Conservation (phyloP, 164 flowering plant genomes). For the Chimonanthus salicifolius region DNA sequence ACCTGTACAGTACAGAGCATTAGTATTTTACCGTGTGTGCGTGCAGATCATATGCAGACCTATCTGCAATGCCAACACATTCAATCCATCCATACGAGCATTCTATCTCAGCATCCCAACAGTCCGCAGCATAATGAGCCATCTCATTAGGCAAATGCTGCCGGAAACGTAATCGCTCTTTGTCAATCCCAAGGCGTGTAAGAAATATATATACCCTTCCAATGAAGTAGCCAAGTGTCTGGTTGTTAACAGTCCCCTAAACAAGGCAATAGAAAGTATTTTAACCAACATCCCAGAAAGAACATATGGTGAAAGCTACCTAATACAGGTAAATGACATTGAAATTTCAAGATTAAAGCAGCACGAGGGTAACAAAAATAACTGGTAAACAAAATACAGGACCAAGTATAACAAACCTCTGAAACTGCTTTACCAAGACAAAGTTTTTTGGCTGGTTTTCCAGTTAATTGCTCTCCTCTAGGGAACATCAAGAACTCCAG, state of each 20-base stretch:
- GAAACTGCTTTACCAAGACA: constrained; percentile 76
- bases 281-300: not conserved
- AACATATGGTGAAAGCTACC: not conserved
- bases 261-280: not conserved
- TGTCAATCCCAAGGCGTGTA: constrained; percentile 77
- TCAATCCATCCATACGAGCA: constrained; percentile 98
- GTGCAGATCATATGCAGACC: constrained; percentile 86
- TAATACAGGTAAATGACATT: too few relatives aligned
- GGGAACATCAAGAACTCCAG: constrained; percentile 95
- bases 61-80: constrained; percentile 98
- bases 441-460: constrained; percentile 52
- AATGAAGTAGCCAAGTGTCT: constrained; percentile 91
- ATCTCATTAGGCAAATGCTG: constrained; percentile 97
- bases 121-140: constrained; percentile 99
- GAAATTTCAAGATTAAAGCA: too few relatives aligned
- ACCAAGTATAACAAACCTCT: constrained; percentile 29
- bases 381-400: too few relatives aligned
- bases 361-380: too few relatives aligned
- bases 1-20: not conserved
- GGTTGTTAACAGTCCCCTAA: constrained; percentile 89
- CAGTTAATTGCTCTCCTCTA: constrained; percentile 78
- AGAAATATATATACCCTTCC: constrained; percentile 91
- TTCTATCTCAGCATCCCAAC: constrained; percentile 99
- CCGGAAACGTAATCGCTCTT: constrained; percentile 76
- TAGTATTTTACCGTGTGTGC: constrained; percentile 69